A percentile compares a stretch with the other conserved stretches of the same genome.
These are phyloP conservation scores for Fusarium longipes DNA, from an alignment of 2,329 filamentous ascomycete species.

Conservation along the genomic window DNA sequence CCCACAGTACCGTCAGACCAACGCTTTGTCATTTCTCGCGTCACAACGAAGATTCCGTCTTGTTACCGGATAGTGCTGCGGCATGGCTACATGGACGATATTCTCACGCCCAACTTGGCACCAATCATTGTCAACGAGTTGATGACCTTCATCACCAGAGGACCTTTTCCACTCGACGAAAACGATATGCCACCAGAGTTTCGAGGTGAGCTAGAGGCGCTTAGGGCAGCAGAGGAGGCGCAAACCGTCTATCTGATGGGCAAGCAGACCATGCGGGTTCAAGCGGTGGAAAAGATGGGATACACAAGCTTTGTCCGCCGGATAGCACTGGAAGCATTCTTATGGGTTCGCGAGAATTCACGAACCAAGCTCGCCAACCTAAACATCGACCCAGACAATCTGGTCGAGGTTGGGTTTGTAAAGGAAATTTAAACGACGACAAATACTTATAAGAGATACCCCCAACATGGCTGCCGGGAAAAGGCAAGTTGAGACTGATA, in stretches of 20 bases:
- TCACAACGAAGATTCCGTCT: constrained; percentile 62
- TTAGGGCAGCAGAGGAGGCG: constrained; percentile 57
- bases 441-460: constrained; percentile 23
- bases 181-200: constrained; percentile 42
- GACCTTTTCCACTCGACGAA: constrained; percentile 44
- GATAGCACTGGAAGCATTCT: constrained; percentile 64
- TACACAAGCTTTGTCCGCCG: constrained; percentile 53
- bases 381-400: constrained; percentile 59
- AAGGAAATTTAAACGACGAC: constrained; percentile 65
- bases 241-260: constrained; percentile 69
- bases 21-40: constrained; percentile 59
- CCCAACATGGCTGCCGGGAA: neutral
- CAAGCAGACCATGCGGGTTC: constrained; percentile 67
- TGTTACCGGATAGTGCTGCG: constrained; percentile 77
- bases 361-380: constrained; percentile 74
- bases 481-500: neutral
- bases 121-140: constrained; percentile 68
- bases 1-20: constrained; percentile 65
- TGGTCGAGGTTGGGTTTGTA: constrained; percentile 76
- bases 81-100: constrained; percentile 78
- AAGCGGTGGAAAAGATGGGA: constrained; percentile 55
- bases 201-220: constrained; percentile 55
- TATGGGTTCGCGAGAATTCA: constrained; percentile 75
- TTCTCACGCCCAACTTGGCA: constrained; percentile 72
- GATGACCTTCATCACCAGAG: constrained; percentile 62